Base-by-base conservation (phyloP, 331 rosid genomes). In the Quercus lobata region DNA sequence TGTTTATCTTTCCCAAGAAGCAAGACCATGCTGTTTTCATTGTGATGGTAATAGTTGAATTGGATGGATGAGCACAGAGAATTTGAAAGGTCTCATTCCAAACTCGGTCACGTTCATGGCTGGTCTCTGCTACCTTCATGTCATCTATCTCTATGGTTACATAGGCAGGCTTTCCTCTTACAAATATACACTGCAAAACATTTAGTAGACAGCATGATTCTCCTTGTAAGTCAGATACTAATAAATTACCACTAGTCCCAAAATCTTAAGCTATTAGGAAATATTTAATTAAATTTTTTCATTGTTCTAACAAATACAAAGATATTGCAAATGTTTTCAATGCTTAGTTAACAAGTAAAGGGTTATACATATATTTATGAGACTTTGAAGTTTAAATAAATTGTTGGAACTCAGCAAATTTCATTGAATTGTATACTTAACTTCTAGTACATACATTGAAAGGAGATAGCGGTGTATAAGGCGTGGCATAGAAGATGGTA, bases 81-180 rank as follows among this genome's bases (percentile, higher is more conserved):
- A 96, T 87, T 76, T 85, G 94, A 83, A 93, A 93, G 77, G 96
- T 93, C 76, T 96, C 97, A 83, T 96, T 93, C 99, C 99, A 96
- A 1, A 93, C 86, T 5, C 97, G 94, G 53, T 88, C 96, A 0
- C 37, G 30, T 75, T 90, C 96, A 24, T 72, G 82, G 19, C 84
- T 90, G 2, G 98, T 93, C 73, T 78, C 74, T 25, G 94, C 98
- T n/a, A 87, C 90, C 82, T 72, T 86, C 69, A 69, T 89, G 84
- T 85, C 72, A 72, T 86, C 89, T 76, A 96, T 85, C 81, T 83
- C 84, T 76, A 96, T 87, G 24, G 90, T 88, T 85, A 96, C 97
- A 82, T 86, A 88, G 55, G 94, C 87, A 54, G 92, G 88, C 86
- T 86, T 93, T 62, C 98, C 94, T 66, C 76, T 80, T 72, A 81